These are phyloP conservation scores for Peniophora sp. DNA, from an alignment of 1,284 basidiomycete species.

Conservation along the genomic window DNA sequence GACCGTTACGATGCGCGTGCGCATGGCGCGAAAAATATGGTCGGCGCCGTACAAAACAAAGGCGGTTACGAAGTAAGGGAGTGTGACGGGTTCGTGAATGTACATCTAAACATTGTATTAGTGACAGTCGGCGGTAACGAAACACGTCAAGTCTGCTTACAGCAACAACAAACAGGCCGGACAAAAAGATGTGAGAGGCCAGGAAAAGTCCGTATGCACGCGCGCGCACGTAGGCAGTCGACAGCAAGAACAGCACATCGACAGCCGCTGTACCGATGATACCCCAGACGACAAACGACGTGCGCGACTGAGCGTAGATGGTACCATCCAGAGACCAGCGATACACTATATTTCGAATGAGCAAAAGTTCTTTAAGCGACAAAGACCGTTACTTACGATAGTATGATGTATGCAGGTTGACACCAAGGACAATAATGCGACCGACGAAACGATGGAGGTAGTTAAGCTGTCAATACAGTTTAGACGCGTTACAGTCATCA, in stretches of 20 bases:
- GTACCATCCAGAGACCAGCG: not conserved
- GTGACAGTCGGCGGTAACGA: not conserved
- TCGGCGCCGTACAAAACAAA: not conserved
- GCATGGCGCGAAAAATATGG: not conserved
- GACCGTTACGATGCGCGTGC: not conserved
- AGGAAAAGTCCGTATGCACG: not conserved
- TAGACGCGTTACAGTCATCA: not conserved
- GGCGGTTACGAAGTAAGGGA: not conserved
- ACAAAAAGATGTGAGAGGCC: not conserved
- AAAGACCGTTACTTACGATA: not conserved
- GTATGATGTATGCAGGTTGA: not conserved
- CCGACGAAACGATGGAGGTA: slow-evolving; percentile 1
- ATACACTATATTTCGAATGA: not conserved
- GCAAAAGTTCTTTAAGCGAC: not conserved
- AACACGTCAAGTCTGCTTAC: not conserved
- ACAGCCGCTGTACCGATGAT: not conserved
- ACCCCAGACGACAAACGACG: not conserved
- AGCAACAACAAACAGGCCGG: not conserved
- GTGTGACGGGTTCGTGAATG: not conserved
- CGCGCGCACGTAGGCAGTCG: not conserved
- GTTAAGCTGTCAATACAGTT: not conserved
- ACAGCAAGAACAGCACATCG: not conserved
- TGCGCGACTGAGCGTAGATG: not conserved
- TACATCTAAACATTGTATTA: not conserved
- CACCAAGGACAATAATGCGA: not conserved